A percentile compares a stretch with the other conserved stretches of the same genome.
Conservation (phyloP, 1,139 yeast species). For the Saccharomycopsis phalli region DNA sequence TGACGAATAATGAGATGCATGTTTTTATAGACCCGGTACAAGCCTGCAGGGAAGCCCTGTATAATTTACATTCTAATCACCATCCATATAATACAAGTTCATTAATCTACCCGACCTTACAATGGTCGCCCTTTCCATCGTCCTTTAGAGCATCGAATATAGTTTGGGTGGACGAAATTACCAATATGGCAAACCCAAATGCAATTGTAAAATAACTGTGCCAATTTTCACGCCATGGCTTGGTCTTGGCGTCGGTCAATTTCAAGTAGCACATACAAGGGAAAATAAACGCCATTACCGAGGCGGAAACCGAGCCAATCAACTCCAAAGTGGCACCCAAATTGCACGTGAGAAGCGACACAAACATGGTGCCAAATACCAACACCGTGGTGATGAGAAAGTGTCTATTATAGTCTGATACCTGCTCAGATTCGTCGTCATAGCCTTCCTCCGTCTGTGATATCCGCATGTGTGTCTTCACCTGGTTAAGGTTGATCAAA, state of each 20-base stretch:
- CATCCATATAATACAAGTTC: too few relatives aligned
- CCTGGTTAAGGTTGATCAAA: slow-evolving; percentile 32
- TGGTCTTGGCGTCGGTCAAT: slow-evolving; percentile 44
- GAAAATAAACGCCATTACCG: slow-evolving; percentile 82
- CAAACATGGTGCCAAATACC: slow-evolving; percentile 63
- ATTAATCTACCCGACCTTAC: slow-evolving; percentile 25
- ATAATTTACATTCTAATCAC: too few relatives aligned
- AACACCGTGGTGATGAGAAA: slow-evolving; percentile 57
- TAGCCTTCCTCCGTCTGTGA: slow-evolving; percentile 21
- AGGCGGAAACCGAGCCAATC: slow-evolving; percentile 90
- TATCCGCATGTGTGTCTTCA: slow-evolving; percentile 11
- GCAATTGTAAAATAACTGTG: slow-evolving; percentile 54
- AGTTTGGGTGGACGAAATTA: slow-evolving; percentile 70
- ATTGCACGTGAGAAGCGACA: slow-evolving; percentile 76
- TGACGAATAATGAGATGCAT: background rate
- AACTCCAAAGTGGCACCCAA: slow-evolving; percentile 82
- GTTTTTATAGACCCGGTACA: background rate
- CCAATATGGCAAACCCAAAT: slow-evolving; percentile 73
- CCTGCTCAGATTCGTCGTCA: slow-evolving; percentile 24
- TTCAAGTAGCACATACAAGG: slow-evolving; percentile 80
- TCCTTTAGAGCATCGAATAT: slow-evolving; percentile 42
- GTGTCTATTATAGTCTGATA: slow-evolving; percentile 42
- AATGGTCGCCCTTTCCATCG: slow-evolving; percentile 33
- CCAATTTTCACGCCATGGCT: slow-evolving; percentile 34
- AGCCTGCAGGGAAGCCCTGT: background rate